A percentile compares a stretch with the other conserved stretches of the same genome.
phyloP scores from a whole-genome alignment of 2,329 filamentous ascomycete species.

The Ceratocystis cubensis region DNA sequence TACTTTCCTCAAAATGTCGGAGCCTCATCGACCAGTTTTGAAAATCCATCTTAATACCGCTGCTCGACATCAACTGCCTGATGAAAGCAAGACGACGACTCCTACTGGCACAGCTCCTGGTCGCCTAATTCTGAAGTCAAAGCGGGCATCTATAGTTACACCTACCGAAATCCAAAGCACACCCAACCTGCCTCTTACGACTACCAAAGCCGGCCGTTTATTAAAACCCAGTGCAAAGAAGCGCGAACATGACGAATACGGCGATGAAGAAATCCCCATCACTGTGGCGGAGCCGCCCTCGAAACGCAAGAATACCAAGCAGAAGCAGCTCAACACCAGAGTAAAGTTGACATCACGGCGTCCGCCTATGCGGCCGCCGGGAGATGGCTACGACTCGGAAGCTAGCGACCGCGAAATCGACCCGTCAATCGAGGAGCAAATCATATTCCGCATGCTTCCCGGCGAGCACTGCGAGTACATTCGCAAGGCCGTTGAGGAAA shows the following conservation, averaged over 20 bases:
- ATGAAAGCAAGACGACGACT: constrained; percentile 22
- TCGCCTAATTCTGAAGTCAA: constrained; percentile 33
- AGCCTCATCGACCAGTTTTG: constrained; percentile 24
- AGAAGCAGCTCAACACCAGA: constrained; percentile 33
- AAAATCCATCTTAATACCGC: constrained; percentile 24
- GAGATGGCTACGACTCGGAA: constrained; percentile 93
- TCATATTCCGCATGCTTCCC: constrained; percentile 77
- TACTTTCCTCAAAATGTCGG: constrained; percentile 14
- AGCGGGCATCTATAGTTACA: constrained; percentile 31
- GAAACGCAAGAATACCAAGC: constrained; percentile 32
- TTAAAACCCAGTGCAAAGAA: constrained; percentile 52
- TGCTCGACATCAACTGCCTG: constrained; percentile 17
- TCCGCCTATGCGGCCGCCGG: constrained; percentile 55
- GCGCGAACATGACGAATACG: constrained; percentile 43
- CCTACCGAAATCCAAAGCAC: constrained; percentile 25
- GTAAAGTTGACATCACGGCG: constrained; percentile 37
- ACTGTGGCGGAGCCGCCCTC: constrained; percentile 29
- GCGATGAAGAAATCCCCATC: constrained; percentile 35
- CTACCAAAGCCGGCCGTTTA: constrained; percentile 48
- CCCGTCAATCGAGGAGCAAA: constrained; percentile 77
- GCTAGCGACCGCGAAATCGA: constrained; percentile 81
- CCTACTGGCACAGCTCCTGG: constrained; percentile 22
- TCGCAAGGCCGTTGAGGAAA: constrained; percentile 59
- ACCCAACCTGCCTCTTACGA: constrained; percentile 28
- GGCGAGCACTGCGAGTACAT: constrained; percentile 79